A percentile compares a stretch with the other conserved stretches of the same genome.
Evolutionary conservation across 306 rosid species (phyloP).

Genomic region (Acacia crassicarpa): DNA sequence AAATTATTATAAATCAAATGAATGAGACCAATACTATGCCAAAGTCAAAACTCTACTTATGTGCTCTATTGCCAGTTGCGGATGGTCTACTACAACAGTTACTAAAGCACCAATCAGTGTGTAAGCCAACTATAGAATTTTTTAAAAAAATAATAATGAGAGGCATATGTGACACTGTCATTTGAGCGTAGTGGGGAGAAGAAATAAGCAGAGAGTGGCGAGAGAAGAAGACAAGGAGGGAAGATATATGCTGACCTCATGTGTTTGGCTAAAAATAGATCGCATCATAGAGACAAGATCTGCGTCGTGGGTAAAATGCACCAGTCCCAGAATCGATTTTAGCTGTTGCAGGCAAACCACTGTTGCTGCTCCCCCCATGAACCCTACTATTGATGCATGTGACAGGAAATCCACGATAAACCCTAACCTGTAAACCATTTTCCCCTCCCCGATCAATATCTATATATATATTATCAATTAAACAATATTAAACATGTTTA

Average conservation of each 20-base stretch:
- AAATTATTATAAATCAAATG: neutral
- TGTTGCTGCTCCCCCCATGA: conserved; percentile 98
- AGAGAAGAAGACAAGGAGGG: neutral
- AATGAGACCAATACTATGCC: neutral
- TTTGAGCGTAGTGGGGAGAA: neutral
- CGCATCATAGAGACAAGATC: conserved; percentile 82
- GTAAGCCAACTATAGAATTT: neutral
- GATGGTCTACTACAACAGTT: neutral
- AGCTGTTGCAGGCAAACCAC: conserved; percentile 90
- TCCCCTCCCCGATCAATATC: neutral
- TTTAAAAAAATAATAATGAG: neutral
- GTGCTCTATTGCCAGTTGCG: neutral
- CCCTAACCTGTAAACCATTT: conserved; percentile 65
- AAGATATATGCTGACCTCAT: conserved; percentile 32
- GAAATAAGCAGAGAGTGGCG: neutral
- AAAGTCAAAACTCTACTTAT: neutral
- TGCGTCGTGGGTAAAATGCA: conserved; percentile 68
- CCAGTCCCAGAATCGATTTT: conserved; percentile 75
- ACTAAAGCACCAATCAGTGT: neutral
- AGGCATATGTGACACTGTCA: neutral
- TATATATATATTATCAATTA: neutral
- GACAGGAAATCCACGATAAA: conserved; percentile 93
- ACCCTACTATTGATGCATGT: conserved; percentile 92
- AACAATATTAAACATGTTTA: neutral
- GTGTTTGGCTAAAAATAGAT: conserved; percentile 79